Evolutionary conservation across 2,329 filamentous ascomycete genomes (phyloP).

Genomic region (Trichoderma simmonsii): DNA sequence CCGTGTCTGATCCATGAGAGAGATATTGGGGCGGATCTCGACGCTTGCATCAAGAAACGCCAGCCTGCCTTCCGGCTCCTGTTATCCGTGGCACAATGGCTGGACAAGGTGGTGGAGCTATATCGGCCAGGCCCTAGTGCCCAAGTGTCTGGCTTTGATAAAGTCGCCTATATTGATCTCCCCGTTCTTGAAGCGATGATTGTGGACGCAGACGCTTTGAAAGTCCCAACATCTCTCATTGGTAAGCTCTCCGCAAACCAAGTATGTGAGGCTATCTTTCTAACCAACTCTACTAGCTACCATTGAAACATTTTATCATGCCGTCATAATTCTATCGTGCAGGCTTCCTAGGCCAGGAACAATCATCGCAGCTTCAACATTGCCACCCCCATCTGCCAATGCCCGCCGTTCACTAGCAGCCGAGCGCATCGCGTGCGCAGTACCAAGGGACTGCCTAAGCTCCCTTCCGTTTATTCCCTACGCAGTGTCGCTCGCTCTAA

Average conservation of each 20-base stretch:
- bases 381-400: constrained; percentile 49
- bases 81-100: constrained; percentile 50
- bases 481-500: constrained; percentile 58
- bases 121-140: constrained; percentile 53
- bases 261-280: not conserved
- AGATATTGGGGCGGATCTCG: constrained; percentile 54
- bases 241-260: constrained; percentile 35
- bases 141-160: constrained; percentile 39
- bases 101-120: constrained; percentile 58
- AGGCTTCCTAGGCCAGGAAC: constrained; percentile 47
- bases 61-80: constrained; percentile 56
- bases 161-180: constrained; percentile 49
- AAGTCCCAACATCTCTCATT: constrained; percentile 47
- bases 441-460: constrained; percentile 49
- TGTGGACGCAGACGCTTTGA: constrained; percentile 50
- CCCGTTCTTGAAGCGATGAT: constrained; percentile 58
- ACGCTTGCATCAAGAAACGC: constrained; percentile 49
- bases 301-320: constrained; percentile 62
- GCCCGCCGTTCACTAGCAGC: constrained; percentile 56
- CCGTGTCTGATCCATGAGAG: constrained; percentile 59
- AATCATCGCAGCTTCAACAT: constrained; percentile 39
- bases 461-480: constrained; percentile 60
- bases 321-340: constrained; percentile 60
- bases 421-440: constrained; percentile 55
- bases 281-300: constrained; percentile 42